Conservation (phyloP, 768 basidiomycete genomes). For the Mycena vitilis region DNA sequence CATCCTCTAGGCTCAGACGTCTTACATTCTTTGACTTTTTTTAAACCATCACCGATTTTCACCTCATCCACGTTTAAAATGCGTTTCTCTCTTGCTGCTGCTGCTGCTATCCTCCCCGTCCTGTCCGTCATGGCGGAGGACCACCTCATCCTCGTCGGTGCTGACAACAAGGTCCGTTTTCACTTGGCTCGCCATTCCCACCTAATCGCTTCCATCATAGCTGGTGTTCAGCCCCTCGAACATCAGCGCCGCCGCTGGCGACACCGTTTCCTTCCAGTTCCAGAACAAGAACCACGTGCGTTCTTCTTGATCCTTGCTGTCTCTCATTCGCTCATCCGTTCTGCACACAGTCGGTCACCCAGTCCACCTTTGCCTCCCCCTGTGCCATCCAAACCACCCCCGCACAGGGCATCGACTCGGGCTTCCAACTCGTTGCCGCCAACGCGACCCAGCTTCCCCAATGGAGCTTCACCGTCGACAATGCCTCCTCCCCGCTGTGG, state of each 20-base stretch:
- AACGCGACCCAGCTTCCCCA: slow-evolving; percentile 43
- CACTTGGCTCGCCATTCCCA: background rate
- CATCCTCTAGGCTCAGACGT: slow-evolving; percentile 49
- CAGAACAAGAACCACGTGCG: slow-evolving; percentile 58
- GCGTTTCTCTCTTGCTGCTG: slow-evolving; percentile 60
- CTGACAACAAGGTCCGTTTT: slow-evolving; percentile 45
- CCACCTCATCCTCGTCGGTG: slow-evolving; percentile 57
- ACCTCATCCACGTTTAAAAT: slow-evolving; percentile 48
- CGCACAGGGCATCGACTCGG: slow-evolving; percentile 59
- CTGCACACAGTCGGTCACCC: slow-evolving; percentile 62
- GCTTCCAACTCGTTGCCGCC: slow-evolving; percentile 54
- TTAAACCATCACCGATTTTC: slow-evolving; percentile 42
- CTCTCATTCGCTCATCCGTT: background rate
- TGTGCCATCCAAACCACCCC: slow-evolving; percentile 54
- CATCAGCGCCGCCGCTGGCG: slow-evolving; percentile 56
- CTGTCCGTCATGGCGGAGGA: slow-evolving; percentile 51
- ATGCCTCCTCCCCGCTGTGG: slow-evolving; percentile 64
- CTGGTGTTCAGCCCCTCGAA: slow-evolving; percentile 52
- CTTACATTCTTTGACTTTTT: slow-evolving; percentile 34
- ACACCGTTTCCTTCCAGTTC: slow-evolving; percentile 66
- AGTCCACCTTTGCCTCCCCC: slow-evolving; percentile 68
- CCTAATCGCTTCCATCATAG: slow-evolving; percentile 36
- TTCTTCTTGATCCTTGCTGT: slow-evolving; percentile 13
- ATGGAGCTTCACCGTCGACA: slow-evolving; percentile 60
- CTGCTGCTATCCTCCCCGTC: slow-evolving; percentile 57